phyloP scores from a whole-genome alignment of 805 yeast species.

The Nakazawaea populi region DNA sequence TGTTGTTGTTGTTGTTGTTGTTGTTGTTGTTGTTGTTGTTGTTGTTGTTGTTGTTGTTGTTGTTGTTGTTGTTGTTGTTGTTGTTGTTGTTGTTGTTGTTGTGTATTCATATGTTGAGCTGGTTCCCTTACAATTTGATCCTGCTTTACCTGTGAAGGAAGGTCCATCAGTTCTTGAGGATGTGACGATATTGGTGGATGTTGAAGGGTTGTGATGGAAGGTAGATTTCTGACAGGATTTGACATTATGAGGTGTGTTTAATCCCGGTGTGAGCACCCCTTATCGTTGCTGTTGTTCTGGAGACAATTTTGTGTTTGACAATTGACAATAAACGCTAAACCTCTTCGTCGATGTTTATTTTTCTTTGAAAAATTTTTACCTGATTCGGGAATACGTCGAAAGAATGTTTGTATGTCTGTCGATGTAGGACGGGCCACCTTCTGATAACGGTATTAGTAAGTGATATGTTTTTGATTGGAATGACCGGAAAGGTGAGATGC shows the following conservation, averaged over 20 bases:
- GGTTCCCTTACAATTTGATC: not conserved
- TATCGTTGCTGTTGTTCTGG: not conserved
- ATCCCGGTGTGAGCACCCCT: not conserved
- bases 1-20: no score
- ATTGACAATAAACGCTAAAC: not conserved
- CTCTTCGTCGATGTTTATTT: not conserved
- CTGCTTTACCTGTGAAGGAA: not conserved
- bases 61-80: not conserved
- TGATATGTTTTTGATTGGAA: no score
- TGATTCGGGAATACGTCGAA: not conserved
- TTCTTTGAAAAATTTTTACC: not conserved
- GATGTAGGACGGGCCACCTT: no score
- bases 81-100: not conserved
- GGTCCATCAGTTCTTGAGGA: not conserved
- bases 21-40: no score
- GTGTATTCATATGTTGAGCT: not conserved
- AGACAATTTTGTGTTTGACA: not conserved
- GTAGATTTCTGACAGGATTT: constrained; percentile 5
- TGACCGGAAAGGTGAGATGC: no score
- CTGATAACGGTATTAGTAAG: no score
- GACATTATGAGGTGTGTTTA: constrained; percentile 1
- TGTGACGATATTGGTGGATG: constrained; percentile 1
- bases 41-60: no score
- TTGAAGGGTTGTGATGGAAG: constrained; percentile 9
- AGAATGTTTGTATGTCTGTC: not conserved